A percentile compares a stretch with the other conserved stretches of the same genome.
Conservation (phyloP, 164 flowering plant species). For the Aristolochia contorta region DNA sequence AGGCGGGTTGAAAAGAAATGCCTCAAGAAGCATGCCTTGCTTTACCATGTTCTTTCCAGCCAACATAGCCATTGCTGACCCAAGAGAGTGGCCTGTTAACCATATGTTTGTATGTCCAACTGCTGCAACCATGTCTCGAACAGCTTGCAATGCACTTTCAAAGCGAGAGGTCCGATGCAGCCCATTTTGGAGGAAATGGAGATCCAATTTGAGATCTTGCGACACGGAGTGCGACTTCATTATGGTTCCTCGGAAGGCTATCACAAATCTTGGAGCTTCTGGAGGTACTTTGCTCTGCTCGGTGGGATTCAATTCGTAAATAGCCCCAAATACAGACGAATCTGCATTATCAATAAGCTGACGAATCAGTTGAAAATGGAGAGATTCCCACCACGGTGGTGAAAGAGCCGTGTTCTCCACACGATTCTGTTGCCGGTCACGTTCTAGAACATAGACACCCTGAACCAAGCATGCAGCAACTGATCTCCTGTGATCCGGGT, state of each 20-base stretch:
- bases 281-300: not conserved
- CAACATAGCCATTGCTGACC: conserved; percentile 76
- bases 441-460: conserved; percentile 67
- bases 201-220: conserved; percentile 53
- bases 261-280: conserved; percentile 38
- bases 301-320: conserved; percentile 40
- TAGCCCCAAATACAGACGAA: conserved; percentile 66
- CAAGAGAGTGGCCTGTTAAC: conserved; percentile 91
- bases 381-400: conserved; percentile 86
- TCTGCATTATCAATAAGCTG: conserved; percentile 61
- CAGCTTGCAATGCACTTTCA: conserved; percentile 59
- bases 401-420: conserved; percentile 57
- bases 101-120: conserved; percentile 42
- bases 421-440: conserved; percentile 67
- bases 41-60: conserved; percentile 81
- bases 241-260: conserved; percentile 85
- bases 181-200: conserved; percentile 42
- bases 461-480: conserved; percentile 83
- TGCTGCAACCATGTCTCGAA: conserved; percentile 41
- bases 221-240: conserved; percentile 48
- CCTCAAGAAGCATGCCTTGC: conserved; percentile 40
- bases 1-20: conserved; percentile 87
- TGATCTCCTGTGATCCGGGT: conserved; percentile 53
- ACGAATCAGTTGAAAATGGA: conserved; percentile 38
- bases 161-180: conserved; percentile 64